Evolutionary conservation across 768 basidiomycete genomes (phyloP), one percentile per base, ranked within the genome.

Genomic region (Agrocybe praecox): DNA sequence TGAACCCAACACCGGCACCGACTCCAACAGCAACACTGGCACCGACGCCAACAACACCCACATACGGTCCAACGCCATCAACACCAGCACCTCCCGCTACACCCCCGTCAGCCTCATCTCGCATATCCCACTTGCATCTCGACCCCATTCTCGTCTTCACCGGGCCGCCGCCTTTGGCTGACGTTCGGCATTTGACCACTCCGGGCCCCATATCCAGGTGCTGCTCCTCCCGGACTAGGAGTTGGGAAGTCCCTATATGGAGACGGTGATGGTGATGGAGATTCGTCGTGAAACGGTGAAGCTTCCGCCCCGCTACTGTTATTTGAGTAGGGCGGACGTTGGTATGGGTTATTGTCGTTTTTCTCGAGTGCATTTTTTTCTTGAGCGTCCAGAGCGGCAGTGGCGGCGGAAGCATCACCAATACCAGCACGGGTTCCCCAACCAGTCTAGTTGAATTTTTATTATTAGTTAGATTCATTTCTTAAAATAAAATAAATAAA

Each of bases 371-470:
- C 23, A 71, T 71, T 53, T 76, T 73, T 58, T 69, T 69, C 60
- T 72, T 72, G 59, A 84, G 86, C 53, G 23, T 53, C 62, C 36
- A 80, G 75, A 12, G 90, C 90, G 8, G 86, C 84, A 2, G 89
- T 90, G 49, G 91, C 90, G 34, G 87, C 85, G 0, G 86, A 76
- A 1, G 86, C 86, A 77, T 94, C 90, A 67, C 92, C 92, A 65
- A 95, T 92, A 75, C 94, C 94, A 6, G 94, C 85, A 71, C 94
- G 89, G n/a, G 94, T 97, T 43, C 94, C 94, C 94, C 94, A 96
- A 42, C 89, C 94, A 67, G 92, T 95, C 87, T 92, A 57, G 6
- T 59, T 42, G 29, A 50, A 45, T 36, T 22, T 23, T 29, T n/a
- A n/a, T n/a, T n/a, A n/a, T n/a, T 33, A 46, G 21, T 19, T 40